phyloP scores from a whole-genome alignment of 2,329 filamentous ascomycete species.

The Aspergillus sp. region DNA sequence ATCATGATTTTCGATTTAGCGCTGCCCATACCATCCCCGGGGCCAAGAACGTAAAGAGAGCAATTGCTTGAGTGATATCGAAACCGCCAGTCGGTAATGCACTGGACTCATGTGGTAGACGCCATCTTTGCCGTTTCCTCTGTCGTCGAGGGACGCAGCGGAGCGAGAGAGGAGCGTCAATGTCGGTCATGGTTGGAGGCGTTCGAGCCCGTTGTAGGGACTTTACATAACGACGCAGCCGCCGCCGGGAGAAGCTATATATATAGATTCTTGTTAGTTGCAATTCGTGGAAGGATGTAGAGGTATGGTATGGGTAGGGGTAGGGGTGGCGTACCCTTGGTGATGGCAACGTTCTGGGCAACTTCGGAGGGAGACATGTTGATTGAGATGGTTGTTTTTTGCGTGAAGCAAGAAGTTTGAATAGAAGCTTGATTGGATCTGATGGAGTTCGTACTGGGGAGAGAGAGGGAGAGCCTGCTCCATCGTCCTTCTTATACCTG shows the following conservation, averaged over 20 bases:
- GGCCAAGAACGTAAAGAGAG: too few species aligned
- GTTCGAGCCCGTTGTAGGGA: neutral
- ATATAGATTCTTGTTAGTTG: too few species aligned
- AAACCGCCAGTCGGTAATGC: too few species aligned
- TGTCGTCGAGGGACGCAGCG: too few species aligned
- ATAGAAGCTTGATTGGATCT: neutral
- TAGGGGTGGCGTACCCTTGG: conserved; percentile 23
- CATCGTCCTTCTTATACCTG: neutral
- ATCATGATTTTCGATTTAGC: too few species aligned
- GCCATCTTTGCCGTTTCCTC: too few species aligned
- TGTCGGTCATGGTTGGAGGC: neutral
- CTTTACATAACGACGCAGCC: conserved; percentile 32
- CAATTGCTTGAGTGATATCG: too few species aligned
- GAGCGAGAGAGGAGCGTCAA: too few species aligned
- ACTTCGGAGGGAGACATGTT: conserved; percentile 25
- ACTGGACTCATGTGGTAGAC: too few species aligned
- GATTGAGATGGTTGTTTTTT: conserved; percentile 7
- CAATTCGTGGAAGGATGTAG: neutral
- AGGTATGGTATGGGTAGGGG: neutral
- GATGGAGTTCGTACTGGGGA: neutral
- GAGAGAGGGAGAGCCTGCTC: neutral
- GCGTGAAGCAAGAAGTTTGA: neutral
- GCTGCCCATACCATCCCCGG: too few species aligned
- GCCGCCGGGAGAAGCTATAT: conserved; percentile 23
- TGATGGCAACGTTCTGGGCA: conserved; percentile 18